Evolutionary conservation across 139 green algal genomes (phyloP).

Genomic region (Chlamydomonas incerta): DNA sequence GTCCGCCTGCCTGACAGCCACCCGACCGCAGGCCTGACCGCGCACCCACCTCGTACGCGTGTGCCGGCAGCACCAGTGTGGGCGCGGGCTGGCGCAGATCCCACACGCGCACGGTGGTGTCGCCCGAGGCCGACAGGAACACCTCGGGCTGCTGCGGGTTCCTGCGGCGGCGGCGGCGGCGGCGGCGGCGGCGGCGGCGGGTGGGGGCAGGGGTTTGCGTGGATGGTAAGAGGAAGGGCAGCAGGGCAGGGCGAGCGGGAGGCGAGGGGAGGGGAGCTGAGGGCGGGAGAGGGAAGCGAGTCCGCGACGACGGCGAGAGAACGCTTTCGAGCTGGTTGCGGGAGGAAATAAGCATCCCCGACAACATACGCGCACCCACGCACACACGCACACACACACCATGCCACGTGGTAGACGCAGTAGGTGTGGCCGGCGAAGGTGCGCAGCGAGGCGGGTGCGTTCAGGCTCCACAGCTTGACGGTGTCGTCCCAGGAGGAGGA

Average conservation of each 20-base stretch:
- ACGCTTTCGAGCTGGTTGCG: too few species aligned
- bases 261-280: neutral
- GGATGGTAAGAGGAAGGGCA: neutral
- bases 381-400: conserved; percentile 61
- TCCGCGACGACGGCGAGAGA: too few species aligned
- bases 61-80: conserved; percentile 86
- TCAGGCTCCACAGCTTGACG: conserved; percentile 94
- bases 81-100: conserved; percentile 84
- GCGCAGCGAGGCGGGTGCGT: conserved; percentile 63
- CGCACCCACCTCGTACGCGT: conserved; percentile 71
- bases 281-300: too few species aligned
- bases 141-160: conserved; percentile 83
- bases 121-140: conserved; percentile 85
- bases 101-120: conserved; percentile 91
- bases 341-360: too few species aligned
- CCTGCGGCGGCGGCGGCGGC: too few species aligned
- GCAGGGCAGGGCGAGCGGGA: neutral
- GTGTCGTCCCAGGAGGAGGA: conserved; percentile 95
- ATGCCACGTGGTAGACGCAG: conserved; percentile 96
- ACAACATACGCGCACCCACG: neutral
- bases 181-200: too few species aligned
- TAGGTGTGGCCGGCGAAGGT: conserved; percentile 94
- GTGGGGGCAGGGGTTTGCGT: too few species aligned
- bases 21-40: neutral
- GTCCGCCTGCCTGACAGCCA: too few species aligned